Evolutionary conservation across 2,329 filamentous ascomycete species (phyloP).

Genomic region (Xylaria sp.): DNA sequence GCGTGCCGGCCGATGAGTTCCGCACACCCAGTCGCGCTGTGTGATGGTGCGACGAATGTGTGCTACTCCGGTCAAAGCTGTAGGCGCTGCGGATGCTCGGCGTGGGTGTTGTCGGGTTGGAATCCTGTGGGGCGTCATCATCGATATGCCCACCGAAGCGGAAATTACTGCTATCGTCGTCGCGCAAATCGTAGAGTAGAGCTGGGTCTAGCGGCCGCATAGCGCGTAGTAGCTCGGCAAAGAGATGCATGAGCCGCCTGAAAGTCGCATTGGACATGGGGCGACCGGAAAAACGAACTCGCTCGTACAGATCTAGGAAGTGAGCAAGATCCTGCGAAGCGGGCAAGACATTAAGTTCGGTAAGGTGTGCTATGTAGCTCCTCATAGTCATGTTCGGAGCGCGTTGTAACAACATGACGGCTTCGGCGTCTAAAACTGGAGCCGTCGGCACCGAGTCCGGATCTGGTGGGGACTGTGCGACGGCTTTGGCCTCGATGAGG

Average conservation of each 20-base stretch:
- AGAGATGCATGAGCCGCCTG: slow-evolving; percentile 81
- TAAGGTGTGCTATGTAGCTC: slow-evolving; percentile 79
- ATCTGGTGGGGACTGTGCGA: slow-evolving; percentile 78
- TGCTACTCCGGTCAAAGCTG: slow-evolving; percentile 39
- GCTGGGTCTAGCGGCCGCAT: slow-evolving; percentile 74
- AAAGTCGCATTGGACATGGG: slow-evolving; percentile 78
- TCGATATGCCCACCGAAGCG: slow-evolving; percentile 48
- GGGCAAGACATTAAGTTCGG: slow-evolving; percentile 70
- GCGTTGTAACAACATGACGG: slow-evolving; percentile 77
- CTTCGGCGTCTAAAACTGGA: slow-evolving; percentile 69
- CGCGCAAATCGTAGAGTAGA: slow-evolving; percentile 54
- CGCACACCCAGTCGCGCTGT: slow-evolving; percentile 48
- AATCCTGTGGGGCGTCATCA: slow-evolving; percentile 56
- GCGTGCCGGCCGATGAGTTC: slow-evolving; percentile 56
- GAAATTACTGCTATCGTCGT: slow-evolving; percentile 42
- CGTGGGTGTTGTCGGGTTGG: slow-evolving; percentile 53
- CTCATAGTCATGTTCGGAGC: slow-evolving; percentile 77
- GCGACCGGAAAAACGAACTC: slow-evolving; percentile 80
- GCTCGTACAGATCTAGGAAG: slow-evolving; percentile 84
- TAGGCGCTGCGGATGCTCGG: slow-evolving; percentile 46
- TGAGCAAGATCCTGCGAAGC: slow-evolving; percentile 54
- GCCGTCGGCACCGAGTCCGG: slow-evolving; percentile 53
- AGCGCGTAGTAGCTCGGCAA: slow-evolving; percentile 79
- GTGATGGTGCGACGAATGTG: slow-evolving; percentile 44
- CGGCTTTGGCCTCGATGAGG: slow-evolving; percentile 89